phyloP scores from a whole-genome alignment of 495 filamentous ascomycete species.

The Penicillium subrubescens region DNA sequence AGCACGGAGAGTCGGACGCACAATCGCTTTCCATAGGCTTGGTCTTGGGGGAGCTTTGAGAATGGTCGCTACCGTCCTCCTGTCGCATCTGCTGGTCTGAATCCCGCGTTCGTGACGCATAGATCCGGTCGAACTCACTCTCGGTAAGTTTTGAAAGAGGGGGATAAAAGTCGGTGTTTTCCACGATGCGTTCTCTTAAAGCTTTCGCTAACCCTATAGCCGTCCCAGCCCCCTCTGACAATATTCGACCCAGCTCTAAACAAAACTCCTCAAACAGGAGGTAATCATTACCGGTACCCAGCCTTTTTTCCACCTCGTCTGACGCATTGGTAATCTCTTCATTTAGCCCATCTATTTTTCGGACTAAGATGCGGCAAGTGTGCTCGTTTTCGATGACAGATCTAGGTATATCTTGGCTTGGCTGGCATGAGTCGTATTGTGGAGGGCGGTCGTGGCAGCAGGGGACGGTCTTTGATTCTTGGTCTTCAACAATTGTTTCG shows the following conservation, averaged over 20 bases:
- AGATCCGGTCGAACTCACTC: conserved; percentile 14
- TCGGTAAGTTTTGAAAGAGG: conserved; percentile 10
- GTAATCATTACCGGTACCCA: not conserved
- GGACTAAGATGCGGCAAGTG: not conserved
- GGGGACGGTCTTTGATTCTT: conserved; percentile 9
- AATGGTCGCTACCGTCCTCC: too few relatives aligned
- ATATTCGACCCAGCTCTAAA: not conserved
- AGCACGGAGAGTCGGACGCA: too few relatives aligned
- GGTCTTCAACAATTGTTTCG: conserved; percentile 1
- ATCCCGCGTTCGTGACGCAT: conserved; percentile 17
- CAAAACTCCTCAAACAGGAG: not conserved
- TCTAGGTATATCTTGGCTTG: conserved; percentile 7
- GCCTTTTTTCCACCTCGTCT: not conserved
- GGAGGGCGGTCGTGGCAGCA: conserved; percentile 7
- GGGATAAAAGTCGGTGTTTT: conserved; percentile 13
- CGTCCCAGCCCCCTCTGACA: not conserved
- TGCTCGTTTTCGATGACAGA: conserved; percentile 13
- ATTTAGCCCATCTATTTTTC: not conserved
- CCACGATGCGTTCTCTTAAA: conserved; percentile 2
- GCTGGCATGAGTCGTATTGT: conserved; percentile 13
- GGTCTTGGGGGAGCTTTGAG: too few relatives aligned
- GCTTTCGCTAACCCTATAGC: not conserved
- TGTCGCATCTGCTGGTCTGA: conserved; percentile 12
- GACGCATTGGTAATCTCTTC: not conserved
- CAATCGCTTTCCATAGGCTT: too few relatives aligned